A percentile compares a stretch with the other conserved stretches of the same genome.
Evolutionary conservation across 345 rosid species (phyloP).

Genomic region (Brassica incana): DNA sequence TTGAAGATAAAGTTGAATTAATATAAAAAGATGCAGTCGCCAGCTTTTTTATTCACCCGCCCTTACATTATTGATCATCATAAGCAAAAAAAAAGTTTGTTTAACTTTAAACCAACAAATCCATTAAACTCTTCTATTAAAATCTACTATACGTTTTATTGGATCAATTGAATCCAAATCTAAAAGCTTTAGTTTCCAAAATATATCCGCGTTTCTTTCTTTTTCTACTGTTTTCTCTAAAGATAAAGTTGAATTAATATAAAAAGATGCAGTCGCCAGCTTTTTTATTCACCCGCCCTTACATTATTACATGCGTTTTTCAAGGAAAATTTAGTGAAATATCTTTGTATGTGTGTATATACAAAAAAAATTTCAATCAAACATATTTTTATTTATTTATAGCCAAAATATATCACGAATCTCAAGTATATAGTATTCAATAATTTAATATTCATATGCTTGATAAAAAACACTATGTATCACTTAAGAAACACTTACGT

Average conservation of each 20-base stretch:
- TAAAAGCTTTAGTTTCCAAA: conserved; percentile 40
- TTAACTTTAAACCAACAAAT: conserved; percentile 34
- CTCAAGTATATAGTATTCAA: not conserved
- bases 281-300: conserved; percentile 32
- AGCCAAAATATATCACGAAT: not conserved
- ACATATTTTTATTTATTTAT: not conserved
- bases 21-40: conserved; percentile 37
- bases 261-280: conserved; percentile 49
- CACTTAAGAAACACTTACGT: not conserved
- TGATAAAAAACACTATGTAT: not conserved
- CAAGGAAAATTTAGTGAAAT: not conserved
- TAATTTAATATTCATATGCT: not conserved
- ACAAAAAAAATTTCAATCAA: not conserved
- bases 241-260: conserved; percentile 31
- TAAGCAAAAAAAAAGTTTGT: conserved; percentile 5
- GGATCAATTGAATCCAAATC: conserved; percentile 46
- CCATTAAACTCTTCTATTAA: not conserved
- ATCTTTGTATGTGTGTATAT: not conserved
- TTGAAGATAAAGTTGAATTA: conserved; percentile 35
- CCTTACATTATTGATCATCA: conserved; percentile 21
- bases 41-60: conserved; percentile 44
- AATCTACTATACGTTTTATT: conserved; percentile 42
- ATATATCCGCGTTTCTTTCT: not conserved
- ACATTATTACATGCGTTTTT: conserved; percentile 12
- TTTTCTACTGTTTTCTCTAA: conserved; percentile 29